Base-by-base conservation (phyloP, 2,329 filamentous ascomycete species). In the Arthrocladium fulminans region DNA sequence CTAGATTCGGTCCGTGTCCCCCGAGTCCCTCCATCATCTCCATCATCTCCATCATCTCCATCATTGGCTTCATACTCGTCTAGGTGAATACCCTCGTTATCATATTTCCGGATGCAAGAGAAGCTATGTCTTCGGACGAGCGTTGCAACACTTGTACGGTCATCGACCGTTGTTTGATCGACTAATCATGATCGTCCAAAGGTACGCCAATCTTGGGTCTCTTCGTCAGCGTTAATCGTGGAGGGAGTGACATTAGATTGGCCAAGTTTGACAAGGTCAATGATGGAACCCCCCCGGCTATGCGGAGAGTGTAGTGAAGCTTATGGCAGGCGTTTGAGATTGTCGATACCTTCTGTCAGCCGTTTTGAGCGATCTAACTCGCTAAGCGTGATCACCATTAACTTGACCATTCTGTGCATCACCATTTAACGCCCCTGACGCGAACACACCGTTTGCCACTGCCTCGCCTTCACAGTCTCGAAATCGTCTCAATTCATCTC, bases 401-500 rank as follows among this genome's bases (percentile, higher is more conserved):
- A 35, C 32, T 19, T 32, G 34, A 38, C 34, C 34, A 17, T 38
- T 38, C 17, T 38, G 12, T 17, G 34, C 34, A 8, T 38, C 34
- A 38, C 34, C 34, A 15, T 29, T 29, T 13, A 19, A 6, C 8
- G 7, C 34, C 7, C 34, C 17, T 6, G 37, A 40, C 3, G 43
- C 43, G 9, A 45, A 19, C 8, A 25, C 19, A 3, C 15, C 30
- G 12, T 45, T 12, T 9, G 43, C 43, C 15, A 23, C 10, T 22
- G 29, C 43, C 17, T 45, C 29, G 8, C 43, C 43, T 37, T 45
- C 15, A 13, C 9, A 19, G 15, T 45, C 43, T 15, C 30, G 43
- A 30, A 35, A 45, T 9, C 32, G n/a, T 37, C 43, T 35, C 20
- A 45, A 29, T 45, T 20, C 48, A 17, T 51, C 45, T 37, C 53